Evolutionary conservation across 1,139 yeast genomes (phyloP).

Genomic region (Sugiyamaella xylanicola): DNA sequence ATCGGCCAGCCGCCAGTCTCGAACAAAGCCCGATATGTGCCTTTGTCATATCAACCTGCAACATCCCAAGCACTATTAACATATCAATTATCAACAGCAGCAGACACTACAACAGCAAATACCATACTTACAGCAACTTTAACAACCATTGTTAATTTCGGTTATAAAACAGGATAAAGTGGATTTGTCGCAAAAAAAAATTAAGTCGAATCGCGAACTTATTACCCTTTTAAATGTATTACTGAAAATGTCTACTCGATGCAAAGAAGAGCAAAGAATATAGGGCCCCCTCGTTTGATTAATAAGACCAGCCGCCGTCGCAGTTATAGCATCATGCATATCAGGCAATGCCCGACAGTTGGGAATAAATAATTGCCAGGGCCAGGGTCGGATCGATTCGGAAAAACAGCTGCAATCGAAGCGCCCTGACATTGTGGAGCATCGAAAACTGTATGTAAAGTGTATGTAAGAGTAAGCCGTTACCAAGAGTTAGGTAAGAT

Average conservation of each 20-base stretch:
- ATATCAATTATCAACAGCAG: too few species aligned
- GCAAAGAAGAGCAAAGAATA: neutral
- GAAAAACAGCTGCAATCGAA: neutral
- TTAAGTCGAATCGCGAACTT: neutral
- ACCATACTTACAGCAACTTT: slow-evolving; percentile 35
- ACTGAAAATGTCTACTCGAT: neutral
- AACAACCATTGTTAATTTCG: slow-evolving; percentile 22
- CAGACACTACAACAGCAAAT: too few species aligned
- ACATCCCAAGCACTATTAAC: too few species aligned
- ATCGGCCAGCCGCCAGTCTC: too few species aligned
- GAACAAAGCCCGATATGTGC: too few species aligned
- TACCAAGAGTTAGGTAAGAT: neutral
- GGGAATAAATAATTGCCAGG: neutral
- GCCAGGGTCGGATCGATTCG: neutral
- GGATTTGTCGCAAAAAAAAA: neutral
- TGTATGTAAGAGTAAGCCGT: neutral
- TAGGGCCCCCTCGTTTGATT: neutral
- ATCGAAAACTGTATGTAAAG: neutral
- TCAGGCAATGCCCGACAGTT: neutral
- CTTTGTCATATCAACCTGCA: neutral
- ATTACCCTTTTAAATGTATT: slow-evolving; percentile 1
- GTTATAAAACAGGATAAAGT: neutral
- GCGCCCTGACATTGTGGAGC: neutral
- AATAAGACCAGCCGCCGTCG: neutral
- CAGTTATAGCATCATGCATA: neutral